Evolutionary conservation across 164 flowering plant genomes (phyloP), one percentile per base, ranked within the genome.

Genomic region (Dillenia suffruticosa): DNA sequence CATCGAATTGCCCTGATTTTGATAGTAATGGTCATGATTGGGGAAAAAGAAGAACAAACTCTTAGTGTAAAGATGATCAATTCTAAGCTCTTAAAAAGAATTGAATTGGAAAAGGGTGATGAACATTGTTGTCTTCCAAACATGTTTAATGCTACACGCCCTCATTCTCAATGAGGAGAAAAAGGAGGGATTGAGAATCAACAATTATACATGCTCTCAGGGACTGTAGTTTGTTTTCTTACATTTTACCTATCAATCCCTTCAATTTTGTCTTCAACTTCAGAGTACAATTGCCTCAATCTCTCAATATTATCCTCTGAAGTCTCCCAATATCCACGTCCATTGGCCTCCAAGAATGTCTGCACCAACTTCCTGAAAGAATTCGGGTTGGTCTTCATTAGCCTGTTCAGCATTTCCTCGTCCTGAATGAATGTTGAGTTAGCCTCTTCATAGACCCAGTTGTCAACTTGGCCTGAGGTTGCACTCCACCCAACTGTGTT

Each of bases 401-500:
- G 83, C 78, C 89, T 81, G 59, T 91, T 85, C 26, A 91, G 76
- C 96, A 95, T 91, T 46, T 90, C 83, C 75, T 89, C 84, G 61
- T 95, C 97, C 65, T 91, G 72, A 56, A 95, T 89, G 79, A 86
- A 95, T 0, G 97, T 94, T 1, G 99, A 59, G 79, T 94, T 94
- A 11, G 97, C 99, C 67, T 94, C 97, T 65, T 91, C 97, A 46
- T 94, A 94, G 4, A 91, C 99, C 99, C 99, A 91, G 75, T 94
- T 91, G 75, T 94, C 97, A 0, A 94, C 99, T 70, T 94, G 96
- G 14, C 97, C 97, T 8, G 99, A 94, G 9, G 97, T 91, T 15
- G 99, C 99, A 68, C 97, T 94, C 99, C 99, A 94, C 12, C 99
- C 99, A 24, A 94, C 99, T 0, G 99, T 91, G 72, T 94, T 91